These are phyloP conservation scores for Ophiocordyceps camponoti-leonardi DNA, from an alignment of 2,329 filamentous ascomycete genomes.

Conservation along the genomic window DNA sequence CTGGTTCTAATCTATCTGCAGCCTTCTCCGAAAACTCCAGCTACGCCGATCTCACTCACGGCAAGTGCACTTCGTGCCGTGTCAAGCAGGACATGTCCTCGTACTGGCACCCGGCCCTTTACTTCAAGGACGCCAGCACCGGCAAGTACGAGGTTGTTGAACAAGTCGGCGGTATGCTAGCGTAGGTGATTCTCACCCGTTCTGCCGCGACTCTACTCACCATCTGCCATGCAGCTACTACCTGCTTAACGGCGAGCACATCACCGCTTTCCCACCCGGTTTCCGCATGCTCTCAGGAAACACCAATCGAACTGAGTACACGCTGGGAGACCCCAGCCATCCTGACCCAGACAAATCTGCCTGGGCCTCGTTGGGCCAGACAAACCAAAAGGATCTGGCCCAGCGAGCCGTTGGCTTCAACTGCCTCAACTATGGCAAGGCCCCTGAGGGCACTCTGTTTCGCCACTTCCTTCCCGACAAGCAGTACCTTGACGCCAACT, in stretches of 20 bases:
- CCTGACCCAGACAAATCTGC: constrained; percentile 48
- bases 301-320: constrained; percentile 50
- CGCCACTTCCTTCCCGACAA: constrained; percentile 74
- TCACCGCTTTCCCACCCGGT: constrained; percentile 56
- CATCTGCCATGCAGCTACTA: constrained; percentile 52
- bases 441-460: constrained; percentile 56
- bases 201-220: neutral
- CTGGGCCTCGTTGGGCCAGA: constrained; percentile 49
- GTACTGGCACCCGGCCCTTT: constrained; percentile 70
- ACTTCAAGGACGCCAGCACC: constrained; percentile 52
- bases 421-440: constrained; percentile 63
- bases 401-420: constrained; percentile 89
- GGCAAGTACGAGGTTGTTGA: constrained; percentile 50
- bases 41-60: constrained; percentile 37
- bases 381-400: constrained; percentile 47
- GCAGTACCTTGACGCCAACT: constrained; percentile 62
- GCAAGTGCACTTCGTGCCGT: constrained; percentile 64
- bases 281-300: constrained; percentile 76
- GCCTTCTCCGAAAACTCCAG: constrained; percentile 45
- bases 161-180: constrained; percentile 70
- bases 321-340: constrained; percentile 46
- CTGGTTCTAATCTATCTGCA: constrained; percentile 15
- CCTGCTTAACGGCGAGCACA: constrained; percentile 47
- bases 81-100: constrained; percentile 71
- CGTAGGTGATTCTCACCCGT: constrained; percentile 35